These are phyloP conservation scores for Crucibulum laeve DNA, from an alignment of 768 basidiomycete species.

Conservation along the genomic window DNA sequence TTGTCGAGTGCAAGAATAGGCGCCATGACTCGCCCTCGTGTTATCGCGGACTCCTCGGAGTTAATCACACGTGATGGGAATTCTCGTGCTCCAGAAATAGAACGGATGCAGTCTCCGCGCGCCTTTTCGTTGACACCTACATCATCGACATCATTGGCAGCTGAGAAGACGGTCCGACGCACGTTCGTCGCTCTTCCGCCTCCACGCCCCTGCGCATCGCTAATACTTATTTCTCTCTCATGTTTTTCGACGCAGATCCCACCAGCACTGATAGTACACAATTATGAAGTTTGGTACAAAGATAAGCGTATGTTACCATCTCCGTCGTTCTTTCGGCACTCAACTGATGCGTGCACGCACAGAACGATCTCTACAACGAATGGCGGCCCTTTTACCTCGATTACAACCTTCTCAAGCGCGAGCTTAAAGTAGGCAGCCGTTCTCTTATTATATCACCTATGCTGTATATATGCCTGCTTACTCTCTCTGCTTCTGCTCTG, in stretches of 20 bases:
- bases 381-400: slow-evolving; percentile 90
- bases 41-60: not conserved
- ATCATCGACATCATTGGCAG: not conserved
- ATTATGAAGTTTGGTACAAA: slow-evolving; percentile 83
- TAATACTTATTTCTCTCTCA: slow-evolving; percentile 1
- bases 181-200: slow-evolving; percentile 7
- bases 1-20: no score
- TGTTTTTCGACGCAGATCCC: slow-evolving; percentile 1
- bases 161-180: slow-evolving; percentile 1
- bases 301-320: slow-evolving; percentile 48
- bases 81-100: not conserved
- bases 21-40: no score
- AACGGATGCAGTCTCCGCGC: not conserved
- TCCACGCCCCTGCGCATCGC: not conserved
- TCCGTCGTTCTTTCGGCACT: not conserved
- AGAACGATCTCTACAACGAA: slow-evolving; percentile 85
- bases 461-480: not conserved
- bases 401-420: slow-evolving; percentile 85
- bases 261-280: no score
- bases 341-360: slow-evolving; percentile 4
- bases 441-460: not conserved
- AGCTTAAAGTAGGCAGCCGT: slow-evolving; percentile 79
- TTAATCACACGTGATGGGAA: not conserved
- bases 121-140: not conserved
- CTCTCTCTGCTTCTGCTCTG: slow-evolving; percentile 1